Evolutionary conservation across 306 rosid species (phyloP), one percentile per base, ranked within the genome.

Genomic region (Dalbergia cultrata): DNA sequence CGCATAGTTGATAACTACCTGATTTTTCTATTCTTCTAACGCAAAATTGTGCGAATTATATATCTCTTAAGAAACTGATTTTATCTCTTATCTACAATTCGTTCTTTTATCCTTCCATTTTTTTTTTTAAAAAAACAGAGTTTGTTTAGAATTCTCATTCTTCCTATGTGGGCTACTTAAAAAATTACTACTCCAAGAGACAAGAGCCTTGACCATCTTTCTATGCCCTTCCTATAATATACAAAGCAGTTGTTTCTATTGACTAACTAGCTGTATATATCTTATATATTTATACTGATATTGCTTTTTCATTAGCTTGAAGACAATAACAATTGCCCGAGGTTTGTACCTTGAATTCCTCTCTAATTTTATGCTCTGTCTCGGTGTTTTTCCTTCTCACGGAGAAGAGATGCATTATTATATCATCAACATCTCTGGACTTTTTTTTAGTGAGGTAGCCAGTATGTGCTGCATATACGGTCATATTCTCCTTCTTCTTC

Each of bases 101-200:
- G 3, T 13, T 1, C 34, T 62, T 33, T 11, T 6, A 37, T 37
- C 7, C 7, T 62, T 16, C 13, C 0, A 33, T 33, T 16, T 0
- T 16, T 26, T 26, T 26, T 26, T 26, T 2, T 0, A 3, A 26
- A 26, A 26, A 26, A 26, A 26, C 5, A 54, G n/a, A 7, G 17
- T 17, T 67, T 62, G 56, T 63, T 31, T 35, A 62, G 17, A 53
- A 50, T 67, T 80, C 75, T 82, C 72, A 13, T 83, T 88, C 94
- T 91, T 90, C 90, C 66, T 61, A 69, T 81, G 87, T 50, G 57
- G 79, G 33, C 85, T 70, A 82, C 89, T 94, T 89, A 92, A 88
- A 88, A 70, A 82, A 86, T 67, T 33, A 62, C 67, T 81, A 76
- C 56, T 62, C 39, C 81, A 85, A 67, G 88, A 81, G 72, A 57